A percentile compares a stretch with the other conserved stretches of the same genome.
These are phyloP conservation scores for Sporothrix euskadiensis DNA, from an alignment of 2,329 filamentous ascomycete species.

Conservation along the genomic window DNA sequence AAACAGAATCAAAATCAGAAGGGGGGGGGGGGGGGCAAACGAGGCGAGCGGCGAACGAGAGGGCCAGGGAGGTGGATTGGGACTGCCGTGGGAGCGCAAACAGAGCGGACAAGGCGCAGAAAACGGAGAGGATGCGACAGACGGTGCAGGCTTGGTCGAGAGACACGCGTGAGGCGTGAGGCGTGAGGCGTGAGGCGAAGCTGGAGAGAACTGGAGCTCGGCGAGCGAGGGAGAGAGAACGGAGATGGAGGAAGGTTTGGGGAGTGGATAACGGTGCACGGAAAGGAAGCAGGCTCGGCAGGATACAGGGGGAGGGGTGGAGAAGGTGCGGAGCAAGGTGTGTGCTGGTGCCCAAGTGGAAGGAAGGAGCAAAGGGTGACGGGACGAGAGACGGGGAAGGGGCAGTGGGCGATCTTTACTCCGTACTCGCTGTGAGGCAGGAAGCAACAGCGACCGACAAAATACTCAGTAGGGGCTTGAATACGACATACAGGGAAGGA, in stretches of 20 bases:
- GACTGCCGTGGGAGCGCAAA: not conserved
- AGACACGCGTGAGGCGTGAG: not conserved
- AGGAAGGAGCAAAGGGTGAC: not conserved
- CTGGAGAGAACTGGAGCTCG: not conserved
- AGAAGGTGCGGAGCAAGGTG: slow-evolving; percentile 13
- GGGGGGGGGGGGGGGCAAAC: not conserved
- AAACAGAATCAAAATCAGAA: not conserved
- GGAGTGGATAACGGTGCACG: slow-evolving; percentile 18
- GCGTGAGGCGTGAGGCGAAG: not conserved
- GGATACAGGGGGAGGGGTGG: not conserved
- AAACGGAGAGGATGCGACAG: not conserved
- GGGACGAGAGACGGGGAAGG: not conserved
- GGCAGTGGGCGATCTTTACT: not conserved
- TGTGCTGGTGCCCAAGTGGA: slow-evolving; percentile 19
- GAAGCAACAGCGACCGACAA: not conserved
- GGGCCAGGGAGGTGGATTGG: not conserved
- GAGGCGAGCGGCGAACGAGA: not conserved
- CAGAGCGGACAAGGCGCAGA: not conserved
- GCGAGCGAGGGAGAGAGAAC: slow-evolving; percentile 16
- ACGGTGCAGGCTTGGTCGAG: slow-evolving; percentile 12
- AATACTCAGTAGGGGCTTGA: not conserved
- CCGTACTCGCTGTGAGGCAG: too few relatives aligned
- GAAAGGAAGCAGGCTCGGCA: not conserved
- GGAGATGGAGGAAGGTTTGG: slow-evolving; percentile 8
- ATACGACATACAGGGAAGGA: not conserved